These are phyloP conservation scores for Trametes cinnabarina DNA, from an alignment of 768 basidiomycete genomes.

Conservation along the genomic window DNA sequence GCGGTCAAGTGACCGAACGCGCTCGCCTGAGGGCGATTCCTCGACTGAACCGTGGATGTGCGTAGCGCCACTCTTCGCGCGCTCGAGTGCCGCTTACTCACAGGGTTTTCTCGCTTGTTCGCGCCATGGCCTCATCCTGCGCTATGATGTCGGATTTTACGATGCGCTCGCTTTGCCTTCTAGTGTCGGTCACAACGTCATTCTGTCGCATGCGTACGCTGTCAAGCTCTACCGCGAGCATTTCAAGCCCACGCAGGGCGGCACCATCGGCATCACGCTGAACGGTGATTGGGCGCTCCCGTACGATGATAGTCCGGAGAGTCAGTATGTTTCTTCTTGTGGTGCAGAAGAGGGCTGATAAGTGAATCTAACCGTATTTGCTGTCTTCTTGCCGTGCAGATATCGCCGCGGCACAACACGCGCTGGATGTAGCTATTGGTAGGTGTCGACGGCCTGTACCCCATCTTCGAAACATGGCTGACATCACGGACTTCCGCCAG, in stretches of 20 bases:
- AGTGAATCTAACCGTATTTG: not conserved
- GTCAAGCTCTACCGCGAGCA: constrained; percentile 65
- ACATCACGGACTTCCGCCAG: constrained; percentile 29
- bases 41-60: constrained; percentile 71
- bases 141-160: not conserved
- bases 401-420: constrained; percentile 65
- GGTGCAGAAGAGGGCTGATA: not conserved
- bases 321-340: constrained; percentile 39
- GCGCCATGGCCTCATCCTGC: not conserved
- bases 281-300: constrained; percentile 78
- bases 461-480: constrained; percentile 6
- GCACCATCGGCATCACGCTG: constrained; percentile 75
- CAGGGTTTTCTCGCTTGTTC: not conserved
- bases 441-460: constrained; percentile 27
- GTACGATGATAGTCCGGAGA: constrained; percentile 64
- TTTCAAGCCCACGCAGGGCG: constrained; percentile 61
- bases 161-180: constrained; percentile 6
- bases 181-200: constrained; percentile 66
- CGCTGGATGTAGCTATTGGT: constrained; percentile 72
- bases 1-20: constrained; percentile 59
- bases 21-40: constrained; percentile 60
- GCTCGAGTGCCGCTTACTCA: not conserved
- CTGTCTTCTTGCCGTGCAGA: constrained; percentile 38
- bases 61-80: constrained; percentile 27
- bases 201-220: constrained; percentile 67